Evolutionary conservation across 2,329 filamentous ascomycete species (phyloP), one percentile per base, ranked within the genome.

Genomic region (Fusarium sp.): DNA sequence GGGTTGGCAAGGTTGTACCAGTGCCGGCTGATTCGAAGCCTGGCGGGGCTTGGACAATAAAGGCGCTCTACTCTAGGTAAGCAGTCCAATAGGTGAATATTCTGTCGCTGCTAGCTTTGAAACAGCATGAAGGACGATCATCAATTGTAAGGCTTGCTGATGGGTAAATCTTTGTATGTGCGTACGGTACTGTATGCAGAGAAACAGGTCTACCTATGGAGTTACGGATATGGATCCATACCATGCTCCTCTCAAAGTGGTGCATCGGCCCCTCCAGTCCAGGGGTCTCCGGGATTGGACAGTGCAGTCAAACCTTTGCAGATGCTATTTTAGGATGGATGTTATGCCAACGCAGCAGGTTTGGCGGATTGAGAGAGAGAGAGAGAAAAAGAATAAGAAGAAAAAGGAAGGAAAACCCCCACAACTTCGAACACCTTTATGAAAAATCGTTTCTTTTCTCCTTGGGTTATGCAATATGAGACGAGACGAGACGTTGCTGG

Each of bases 281-380:
- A 70, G 46, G 61, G 44, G 48, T 16, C 34, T 59, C 47, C 24
- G 22, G 72, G 64, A 72, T 75, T 74, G 69, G 62, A 63, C 70
- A 64, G 71, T 67, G 61, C 59, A 60, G 55, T 52, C 67, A 60
- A 65, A 57, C 51, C 64, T 69, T 55, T 62, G 54, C 58, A 67
- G 44, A 57, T 69, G 54, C 73, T 75, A 75, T 75, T 75, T 74
- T 75, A 60, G 48, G 67, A 57, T 51, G 48, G 64, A 57, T 55
- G 59, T 29, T 59, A 57, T 71, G 73, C 69, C 73, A 75, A 24
- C 69, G 64, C 70, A 73, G 46, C 45, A 67, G 64, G 59, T 46
- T 57, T 58, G 51, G 47, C 18, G 45, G 29, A 34, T 53, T 54
- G 59, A 29, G 20, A 30, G 25, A 25, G 20, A 30, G 25, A 25